phyloP scores from a whole-genome alignment of 2,329 filamentous ascomycete species.

The Verticillium zaregamsianum region DNA sequence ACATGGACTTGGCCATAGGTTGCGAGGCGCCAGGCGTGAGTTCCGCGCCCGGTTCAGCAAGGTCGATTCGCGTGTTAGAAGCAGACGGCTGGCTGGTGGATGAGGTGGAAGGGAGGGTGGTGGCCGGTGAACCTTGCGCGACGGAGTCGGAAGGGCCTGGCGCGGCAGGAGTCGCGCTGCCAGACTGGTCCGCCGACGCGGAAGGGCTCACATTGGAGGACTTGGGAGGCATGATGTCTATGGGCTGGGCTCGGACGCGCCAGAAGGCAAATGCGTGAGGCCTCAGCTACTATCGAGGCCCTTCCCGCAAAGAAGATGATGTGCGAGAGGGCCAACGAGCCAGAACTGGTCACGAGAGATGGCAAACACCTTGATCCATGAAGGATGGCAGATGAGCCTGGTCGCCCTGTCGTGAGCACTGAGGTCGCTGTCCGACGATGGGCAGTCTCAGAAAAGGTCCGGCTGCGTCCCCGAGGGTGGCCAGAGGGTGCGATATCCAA shows the following conservation, averaged over 20 bases:
- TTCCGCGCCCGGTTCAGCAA: constrained; percentile 27
- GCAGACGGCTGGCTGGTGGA: neutral
- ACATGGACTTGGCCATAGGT: constrained; percentile 44
- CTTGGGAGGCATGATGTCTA: constrained; percentile 13
- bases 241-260: neutral
- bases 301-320: constrained; percentile 9
- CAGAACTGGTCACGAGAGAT: neutral
- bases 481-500: constrained; percentile 1
- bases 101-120: constrained; percentile 8
- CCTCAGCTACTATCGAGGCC: constrained; percentile 5
- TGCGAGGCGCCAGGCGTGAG: constrained; percentile 30
- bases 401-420: neutral
- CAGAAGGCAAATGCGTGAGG: neutral
- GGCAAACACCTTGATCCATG: constrained; percentile 2
- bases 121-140: constrained; percentile 7
- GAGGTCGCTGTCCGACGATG: neutral
- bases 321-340: constrained; percentile 13
- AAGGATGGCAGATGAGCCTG: constrained; percentile 5
- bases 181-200: constrained; percentile 11
- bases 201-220: constrained; percentile 7
- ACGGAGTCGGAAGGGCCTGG: constrained; percentile 11
- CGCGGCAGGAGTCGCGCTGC: constrained; percentile 12
- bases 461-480: constrained; percentile 1
- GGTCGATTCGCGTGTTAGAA: constrained; percentile 20
- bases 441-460: constrained; percentile 7